A percentile compares a stretch with the other conserved stretches of the same genome.
Conservation (phyloP, 202 grass and related monocot genomes). For the Carex arenaria region DNA sequence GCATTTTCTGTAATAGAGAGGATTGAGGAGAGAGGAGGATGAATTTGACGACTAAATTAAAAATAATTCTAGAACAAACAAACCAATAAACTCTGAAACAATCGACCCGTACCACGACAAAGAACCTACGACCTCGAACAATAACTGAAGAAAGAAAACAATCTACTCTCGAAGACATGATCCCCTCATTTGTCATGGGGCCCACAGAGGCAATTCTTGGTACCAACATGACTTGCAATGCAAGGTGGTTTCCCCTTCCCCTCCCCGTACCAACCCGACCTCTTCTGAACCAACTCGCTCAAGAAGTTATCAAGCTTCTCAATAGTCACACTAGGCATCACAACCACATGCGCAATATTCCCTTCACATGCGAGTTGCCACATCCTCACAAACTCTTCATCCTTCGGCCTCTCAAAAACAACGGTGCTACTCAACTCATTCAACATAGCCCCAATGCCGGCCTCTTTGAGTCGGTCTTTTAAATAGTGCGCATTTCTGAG, state of each 20-base stretch:
- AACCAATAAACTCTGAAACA: not conserved
- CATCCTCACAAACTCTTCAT: conserved; percentile 42
- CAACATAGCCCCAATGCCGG: conserved; percentile 42
- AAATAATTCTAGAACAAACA: not conserved
- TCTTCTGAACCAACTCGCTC: conserved; percentile 20
- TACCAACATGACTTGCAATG: conserved; percentile 39
- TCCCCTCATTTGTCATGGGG: conserved; percentile 26
- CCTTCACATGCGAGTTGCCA: conserved; percentile 60
- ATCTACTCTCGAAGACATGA: not conserved
- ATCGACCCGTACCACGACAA: not conserved
- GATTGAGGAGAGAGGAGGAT: not conserved
- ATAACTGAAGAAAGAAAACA: not conserved
- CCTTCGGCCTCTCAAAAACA: conserved; percentile 59
- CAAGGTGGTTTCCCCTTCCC: conserved; percentile 36
- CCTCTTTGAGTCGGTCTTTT: conserved; percentile 37
- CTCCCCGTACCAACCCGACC: conserved; percentile 28
- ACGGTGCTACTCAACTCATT: conserved; percentile 55
- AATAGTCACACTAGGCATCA: conserved; percentile 51
- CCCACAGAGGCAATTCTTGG: conserved; percentile 44
- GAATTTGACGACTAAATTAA: not conserved
- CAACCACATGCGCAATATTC: conserved; percentile 53
- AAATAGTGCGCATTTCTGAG: conserved; percentile 46
- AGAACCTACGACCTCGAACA: not conserved
- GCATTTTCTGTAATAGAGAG: not conserved
- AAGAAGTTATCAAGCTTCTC: conserved; percentile 39